phyloP scores from a whole-genome alignment of 805 yeast genomes.

The Candida ipomoeae region DNA sequence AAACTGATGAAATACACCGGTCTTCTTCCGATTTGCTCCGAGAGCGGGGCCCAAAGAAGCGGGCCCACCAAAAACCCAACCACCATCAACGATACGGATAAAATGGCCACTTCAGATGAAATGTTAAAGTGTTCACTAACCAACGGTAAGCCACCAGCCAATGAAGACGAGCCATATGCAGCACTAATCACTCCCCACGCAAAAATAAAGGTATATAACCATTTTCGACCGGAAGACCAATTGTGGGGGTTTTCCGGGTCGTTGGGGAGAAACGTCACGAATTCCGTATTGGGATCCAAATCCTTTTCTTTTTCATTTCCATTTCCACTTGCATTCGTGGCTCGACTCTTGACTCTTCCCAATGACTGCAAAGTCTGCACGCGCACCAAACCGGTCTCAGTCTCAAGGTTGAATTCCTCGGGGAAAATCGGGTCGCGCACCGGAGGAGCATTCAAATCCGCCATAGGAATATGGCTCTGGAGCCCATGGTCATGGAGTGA shows the following conservation, averaged over 20 bases:
- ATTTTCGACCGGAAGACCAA: constrained; percentile 57
- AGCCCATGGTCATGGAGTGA: constrained; percentile 64
- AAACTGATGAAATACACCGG: constrained; percentile 78
- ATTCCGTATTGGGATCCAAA: constrained; percentile 57
- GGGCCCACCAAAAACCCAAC: constrained; percentile 87
- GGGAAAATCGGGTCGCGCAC: constrained; percentile 75
- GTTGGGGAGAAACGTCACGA: constrained; percentile 72
- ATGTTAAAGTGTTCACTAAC: constrained; percentile 66
- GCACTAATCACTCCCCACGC: constrained; percentile 79
- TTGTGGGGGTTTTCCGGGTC: constrained; percentile 92
- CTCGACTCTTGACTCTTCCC: constrained; percentile 45
- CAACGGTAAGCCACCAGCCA: constrained; percentile 77
- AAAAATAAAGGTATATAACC: constrained; percentile 65
- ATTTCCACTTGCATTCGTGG: constrained; percentile 10
- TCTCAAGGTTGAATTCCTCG: constrained; percentile 86
- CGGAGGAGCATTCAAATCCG: constrained; percentile 45
- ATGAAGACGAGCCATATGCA: constrained; percentile 90
- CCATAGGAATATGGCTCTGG: constrained; percentile 47
- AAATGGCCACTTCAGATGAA: constrained; percentile 69
- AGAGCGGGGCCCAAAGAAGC: constrained; percentile 81
- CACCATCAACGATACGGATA: constrained; percentile 84
- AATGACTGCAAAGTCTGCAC: constrained; percentile 63
- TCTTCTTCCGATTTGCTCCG: constrained; percentile 82
- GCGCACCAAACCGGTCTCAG: constrained; percentile 84
- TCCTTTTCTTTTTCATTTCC: constrained; percentile 35